Conservation (phyloP, 208 protist species). For the Wallacemonas sp. region DNA sequence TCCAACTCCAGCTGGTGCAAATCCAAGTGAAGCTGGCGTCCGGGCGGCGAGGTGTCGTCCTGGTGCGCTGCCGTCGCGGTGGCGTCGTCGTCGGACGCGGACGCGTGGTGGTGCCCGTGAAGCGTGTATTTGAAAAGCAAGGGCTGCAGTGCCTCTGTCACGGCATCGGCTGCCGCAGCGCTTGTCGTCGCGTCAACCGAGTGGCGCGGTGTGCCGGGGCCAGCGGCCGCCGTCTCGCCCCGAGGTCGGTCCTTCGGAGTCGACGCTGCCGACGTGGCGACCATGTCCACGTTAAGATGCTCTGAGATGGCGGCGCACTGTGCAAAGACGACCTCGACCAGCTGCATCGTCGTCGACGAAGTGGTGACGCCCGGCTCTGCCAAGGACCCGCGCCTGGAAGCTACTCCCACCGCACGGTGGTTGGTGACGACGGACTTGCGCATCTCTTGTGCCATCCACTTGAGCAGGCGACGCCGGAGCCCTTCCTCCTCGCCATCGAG, state of each 20-base stretch:
- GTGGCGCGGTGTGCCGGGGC: too few species aligned
- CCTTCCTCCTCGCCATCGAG: constrained; percentile 52
- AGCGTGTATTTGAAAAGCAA: constrained; percentile 47
- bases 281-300: constrained; percentile 40
- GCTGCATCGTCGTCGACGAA: not conserved
- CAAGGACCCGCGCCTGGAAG: not conserved
- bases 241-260: too few species aligned
- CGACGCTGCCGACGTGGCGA: constrained; percentile 1
- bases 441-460: constrained; percentile 64
- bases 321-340: constrained; percentile 65
- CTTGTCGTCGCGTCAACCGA: constrained; percentile 5
- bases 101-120: constrained; percentile 3
- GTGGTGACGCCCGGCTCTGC: not conserved
- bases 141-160: constrained; percentile 33
- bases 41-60: not conserved
- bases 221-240: too few species aligned
- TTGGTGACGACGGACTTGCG: constrained; percentile 8
- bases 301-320: constrained; percentile 74
- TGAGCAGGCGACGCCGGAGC: constrained; percentile 59
- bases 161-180: constrained; percentile 13
- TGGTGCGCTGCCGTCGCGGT: not conserved
- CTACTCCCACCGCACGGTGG: not conserved
- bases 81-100: not conserved
- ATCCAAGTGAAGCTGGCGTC: constrained; percentile 23
- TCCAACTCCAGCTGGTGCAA: constrained; percentile 59